Evolutionary conservation across 2,329 filamentous ascomycete species (phyloP).

Genomic region (Colletotrichum sp.): DNA sequence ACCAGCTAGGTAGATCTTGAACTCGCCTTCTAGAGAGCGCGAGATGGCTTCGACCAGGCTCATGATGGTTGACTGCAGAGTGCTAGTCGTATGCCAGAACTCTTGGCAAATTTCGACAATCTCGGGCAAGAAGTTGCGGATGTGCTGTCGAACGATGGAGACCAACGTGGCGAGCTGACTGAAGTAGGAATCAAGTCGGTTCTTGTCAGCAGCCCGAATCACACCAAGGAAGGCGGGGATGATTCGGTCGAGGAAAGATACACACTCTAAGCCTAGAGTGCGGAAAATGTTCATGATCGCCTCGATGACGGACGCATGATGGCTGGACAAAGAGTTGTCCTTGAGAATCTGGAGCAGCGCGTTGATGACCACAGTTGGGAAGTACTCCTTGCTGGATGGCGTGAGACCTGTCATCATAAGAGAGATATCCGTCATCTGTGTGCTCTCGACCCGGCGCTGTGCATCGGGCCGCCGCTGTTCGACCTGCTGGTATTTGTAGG

Average conservation of each 20-base stretch:
- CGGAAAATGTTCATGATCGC: constrained; percentile 99
- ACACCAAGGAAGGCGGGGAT: constrained; percentile 93
- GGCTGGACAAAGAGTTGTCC: constrained; percentile 86
- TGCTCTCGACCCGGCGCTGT: constrained; percentile 68
- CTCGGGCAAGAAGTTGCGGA: constrained; percentile 85
- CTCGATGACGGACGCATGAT: constrained; percentile 93
- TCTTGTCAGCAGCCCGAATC: constrained; percentile 79
- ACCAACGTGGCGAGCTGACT: constrained; percentile 94
- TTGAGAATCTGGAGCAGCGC: constrained; percentile 91
- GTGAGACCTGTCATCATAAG: constrained; percentile 98
- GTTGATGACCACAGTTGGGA: constrained; percentile 96
- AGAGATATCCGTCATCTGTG: constrained; percentile 86
- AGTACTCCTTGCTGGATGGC: constrained; percentile 97
- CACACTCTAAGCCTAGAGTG: constrained; percentile 93
- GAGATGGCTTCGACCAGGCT: constrained; percentile 93
- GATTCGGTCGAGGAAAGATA: constrained; percentile 91
- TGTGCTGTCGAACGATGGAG: constrained; percentile 94
- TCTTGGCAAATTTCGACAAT: constrained; percentile 88
- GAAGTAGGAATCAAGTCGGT: constrained; percentile 92
- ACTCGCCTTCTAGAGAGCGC: constrained; percentile 92
- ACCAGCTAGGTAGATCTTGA: constrained; percentile 92
- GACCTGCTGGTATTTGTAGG: constrained; percentile 95
- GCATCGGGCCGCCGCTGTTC: constrained; percentile 87
- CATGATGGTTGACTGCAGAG: constrained; percentile 89
- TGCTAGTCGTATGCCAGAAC: constrained; percentile 83